These are phyloP conservation scores for Dinochytrium kinnereticum DNA, from an alignment of 371 early-diverging fungal species.

Conservation along the genomic window DNA sequence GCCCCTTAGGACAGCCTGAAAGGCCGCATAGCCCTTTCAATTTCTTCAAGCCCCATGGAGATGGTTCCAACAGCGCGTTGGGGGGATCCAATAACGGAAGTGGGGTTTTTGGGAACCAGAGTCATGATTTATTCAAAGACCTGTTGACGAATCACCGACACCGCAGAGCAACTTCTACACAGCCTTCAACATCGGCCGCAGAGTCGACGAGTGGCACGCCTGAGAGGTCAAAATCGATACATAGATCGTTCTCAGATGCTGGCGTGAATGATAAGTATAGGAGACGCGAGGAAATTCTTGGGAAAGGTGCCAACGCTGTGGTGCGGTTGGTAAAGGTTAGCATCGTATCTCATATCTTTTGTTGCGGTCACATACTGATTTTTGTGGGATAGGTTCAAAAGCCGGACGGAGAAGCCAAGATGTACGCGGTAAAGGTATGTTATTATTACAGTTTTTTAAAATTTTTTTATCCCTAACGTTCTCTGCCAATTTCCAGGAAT, in stretches of 20 bases:
- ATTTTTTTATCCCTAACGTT: not conserved
- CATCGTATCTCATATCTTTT: no score
- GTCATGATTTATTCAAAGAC: slow-evolving; percentile 1
- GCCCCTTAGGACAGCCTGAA: no score
- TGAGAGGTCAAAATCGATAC: not conserved
- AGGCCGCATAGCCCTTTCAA: no score
- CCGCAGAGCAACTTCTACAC: not conserved
- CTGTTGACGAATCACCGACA: slow-evolving; percentile 3
- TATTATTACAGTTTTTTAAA: not conserved
- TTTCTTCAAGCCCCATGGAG: not conserved
- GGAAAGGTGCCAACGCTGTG: slow-evolving; percentile 91
- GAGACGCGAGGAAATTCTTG: slow-evolving; percentile 60
- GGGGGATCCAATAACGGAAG: not conserved
- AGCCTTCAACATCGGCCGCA: not conserved
- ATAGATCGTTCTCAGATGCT: slow-evolving; percentile 17
- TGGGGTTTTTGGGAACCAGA: not conserved
- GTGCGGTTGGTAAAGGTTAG: slow-evolving; percentile 77
- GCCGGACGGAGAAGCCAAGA: slow-evolving; percentile 56
- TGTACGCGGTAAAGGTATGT: slow-evolving; percentile 81
- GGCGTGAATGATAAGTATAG: slow-evolving; percentile 51
- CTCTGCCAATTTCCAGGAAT: slow-evolving; percentile 55
- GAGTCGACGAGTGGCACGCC: not conserved
- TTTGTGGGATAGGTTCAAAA: slow-evolving; percentile 47
- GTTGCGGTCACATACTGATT: no score
- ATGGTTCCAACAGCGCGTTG: not conserved